Evolutionary conservation across 176 grass and related monocot species (phyloP).

Genomic region (Chloris gayana): DNA sequence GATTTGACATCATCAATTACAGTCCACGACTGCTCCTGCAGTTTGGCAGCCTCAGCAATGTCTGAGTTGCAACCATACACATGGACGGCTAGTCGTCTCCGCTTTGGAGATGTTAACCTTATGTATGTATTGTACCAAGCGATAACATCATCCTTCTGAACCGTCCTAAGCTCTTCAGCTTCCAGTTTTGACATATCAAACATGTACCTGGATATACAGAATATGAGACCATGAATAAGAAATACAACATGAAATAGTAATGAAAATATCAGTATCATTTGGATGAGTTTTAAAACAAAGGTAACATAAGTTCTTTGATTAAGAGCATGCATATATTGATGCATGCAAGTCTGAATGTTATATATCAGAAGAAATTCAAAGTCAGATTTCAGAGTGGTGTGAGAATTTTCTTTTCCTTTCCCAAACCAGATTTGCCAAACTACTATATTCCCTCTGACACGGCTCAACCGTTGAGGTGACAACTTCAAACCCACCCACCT

Average conservation of each 20-base stretch:
- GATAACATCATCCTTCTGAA: conserved; percentile 82
- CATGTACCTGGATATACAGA: conserved; percentile 58
- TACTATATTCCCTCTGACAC: background rate
- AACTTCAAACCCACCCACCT: background rate
- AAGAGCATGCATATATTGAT: background rate
- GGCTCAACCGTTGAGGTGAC: background rate
- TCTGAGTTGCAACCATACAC: conserved; percentile 80
- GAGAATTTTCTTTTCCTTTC: background rate
- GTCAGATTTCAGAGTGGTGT: background rate
- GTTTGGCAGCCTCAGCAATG: conserved; percentile 52
- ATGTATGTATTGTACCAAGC: conserved; percentile 83
- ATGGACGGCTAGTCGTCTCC: conserved; percentile 72
- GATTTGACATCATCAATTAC: conserved; percentile 66
- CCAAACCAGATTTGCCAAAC: background rate
- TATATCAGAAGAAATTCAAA: background rate
- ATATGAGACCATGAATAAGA: conserved; percentile 2
- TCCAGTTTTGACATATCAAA: conserved; percentile 89
- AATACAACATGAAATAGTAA: background rate
- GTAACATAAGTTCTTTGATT: background rate
- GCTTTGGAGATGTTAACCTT: conserved; percentile 56
- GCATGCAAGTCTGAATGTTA: conserved; percentile 3
- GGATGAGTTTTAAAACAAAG: background rate
- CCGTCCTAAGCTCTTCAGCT: conserved; percentile 82
- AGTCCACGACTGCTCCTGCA: conserved; percentile 66
- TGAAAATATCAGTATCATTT: background rate